Evolutionary conservation across 2,329 filamentous ascomycete species (phyloP), one percentile per base, ranked within the genome.

Genomic region (Cordyceps pruinosa): DNA sequence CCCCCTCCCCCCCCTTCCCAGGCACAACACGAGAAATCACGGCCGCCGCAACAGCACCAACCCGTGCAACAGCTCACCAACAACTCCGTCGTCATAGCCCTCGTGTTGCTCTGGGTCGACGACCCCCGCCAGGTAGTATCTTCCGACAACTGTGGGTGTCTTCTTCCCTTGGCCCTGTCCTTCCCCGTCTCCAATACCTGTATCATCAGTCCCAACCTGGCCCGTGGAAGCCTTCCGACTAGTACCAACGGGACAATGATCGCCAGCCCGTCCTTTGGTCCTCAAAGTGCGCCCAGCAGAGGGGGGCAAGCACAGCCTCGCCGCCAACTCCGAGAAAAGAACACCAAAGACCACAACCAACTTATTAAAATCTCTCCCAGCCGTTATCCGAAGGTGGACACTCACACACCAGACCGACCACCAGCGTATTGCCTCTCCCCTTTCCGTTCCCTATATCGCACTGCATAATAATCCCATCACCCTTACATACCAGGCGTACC

Each of bases 341-440:
- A 55, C 37, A 53, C 17, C 21, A 28, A 41, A 17, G 23, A 23
- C 26, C 52, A n/a, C n/a, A n/a, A n/a, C n/a, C n/a, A n/a, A n/a
- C n/a, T n/a, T n/a, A n/a, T n/a, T 39, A 46, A 39, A 47, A 30
- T 45, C 39, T 47, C 23, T 47, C 25, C 23, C 52, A 37, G 51
- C 52, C 34, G 34, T 56, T 41, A 48, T 47, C 52, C 52, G 52
- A 48, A 41, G 47, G 42, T 55, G 52, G 44, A 13, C 39, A 55
- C 39, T 44, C 34, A 7, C 32, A 39, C n/a, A n/a, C n/a, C n/a
- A n/a, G n/a, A n/a, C n/a, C n/a, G n/a, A n/a, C n/a, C n/a, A n/a
- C n/a, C n/a, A n/a, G 26, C 42, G 8, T 28, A n/a, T 25, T 52
- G 35, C 25, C 17, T 17, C 25, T 44, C 13, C 15, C 30, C 21